A percentile compares a stretch with the other conserved stretches of the same genome.
phyloP scores from a whole-genome alignment of 306 rosid species.

The Prosopis cineraria region DNA sequence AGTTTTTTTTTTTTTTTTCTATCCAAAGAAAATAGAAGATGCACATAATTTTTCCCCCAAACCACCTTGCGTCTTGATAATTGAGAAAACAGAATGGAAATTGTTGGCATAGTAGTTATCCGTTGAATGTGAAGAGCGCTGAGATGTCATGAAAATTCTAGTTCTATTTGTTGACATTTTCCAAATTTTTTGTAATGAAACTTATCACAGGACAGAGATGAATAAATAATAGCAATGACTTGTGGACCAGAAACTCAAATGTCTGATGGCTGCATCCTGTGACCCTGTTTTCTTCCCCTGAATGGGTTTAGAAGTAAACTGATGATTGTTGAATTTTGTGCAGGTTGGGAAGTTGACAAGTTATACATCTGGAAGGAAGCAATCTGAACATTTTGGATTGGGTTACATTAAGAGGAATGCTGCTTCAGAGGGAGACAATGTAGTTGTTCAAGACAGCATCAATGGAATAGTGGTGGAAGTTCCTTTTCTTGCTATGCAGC shows the following conservation, averaged over 20 bases:
- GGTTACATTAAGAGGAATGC: slow-evolving; percentile 83
- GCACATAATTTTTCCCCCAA: not conserved
- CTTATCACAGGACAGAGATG: slow-evolving; percentile 3
- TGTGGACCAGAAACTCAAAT: slow-evolving; percentile 15
- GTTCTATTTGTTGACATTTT: slow-evolving; percentile 21
- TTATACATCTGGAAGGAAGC: slow-evolving; percentile 72
- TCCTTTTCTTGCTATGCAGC: slow-evolving; percentile 77
- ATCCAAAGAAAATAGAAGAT: no score
- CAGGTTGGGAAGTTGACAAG: slow-evolving; percentile 94
- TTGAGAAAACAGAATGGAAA: slow-evolving; percentile 11
- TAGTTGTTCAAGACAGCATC: slow-evolving; percentile 63
- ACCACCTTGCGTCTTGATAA: not conserved
- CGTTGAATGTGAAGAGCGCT: slow-evolving; percentile 2
- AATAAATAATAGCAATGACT: slow-evolving; percentile 11
- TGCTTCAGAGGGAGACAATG: slow-evolving; percentile 67
- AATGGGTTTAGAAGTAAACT: slow-evolving; percentile 22
- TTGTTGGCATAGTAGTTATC: slow-evolving; percentile 1
- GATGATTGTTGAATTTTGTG: slow-evolving; percentile 30
- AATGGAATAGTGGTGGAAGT: slow-evolving; percentile 69
- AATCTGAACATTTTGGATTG: slow-evolving; percentile 68
- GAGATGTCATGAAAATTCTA: slow-evolving; percentile 10
- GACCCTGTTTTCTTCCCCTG: not conserved
- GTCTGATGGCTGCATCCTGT: slow-evolving; percentile 17
- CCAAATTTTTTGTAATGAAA: slow-evolving; percentile 6
- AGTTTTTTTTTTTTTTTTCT: not conserved